Evolutionary conservation across 331 rosid genomes (phyloP).

Genomic region (Pyracantha coccinea): DNA sequence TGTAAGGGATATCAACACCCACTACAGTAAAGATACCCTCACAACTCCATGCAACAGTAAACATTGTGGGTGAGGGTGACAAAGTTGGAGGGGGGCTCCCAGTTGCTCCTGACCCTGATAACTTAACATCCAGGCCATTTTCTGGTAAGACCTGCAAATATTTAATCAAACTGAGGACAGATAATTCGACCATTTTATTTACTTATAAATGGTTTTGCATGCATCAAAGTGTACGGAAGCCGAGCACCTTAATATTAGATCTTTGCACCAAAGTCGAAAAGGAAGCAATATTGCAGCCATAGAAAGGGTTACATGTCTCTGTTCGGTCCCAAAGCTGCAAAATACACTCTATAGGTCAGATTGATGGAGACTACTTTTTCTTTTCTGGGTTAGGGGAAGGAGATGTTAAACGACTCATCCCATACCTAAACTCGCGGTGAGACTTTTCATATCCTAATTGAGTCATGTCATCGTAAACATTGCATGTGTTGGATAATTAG

Average conservation of each 20-base stretch:
- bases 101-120: constrained; percentile 67
- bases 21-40: constrained; percentile 15
- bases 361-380: neutral
- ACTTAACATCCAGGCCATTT: constrained; percentile 50
- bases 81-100: constrained; percentile 83
- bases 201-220: constrained; percentile 3
- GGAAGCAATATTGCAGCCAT: constrained; percentile 74
- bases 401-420: neutral
- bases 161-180: constrained; percentile 19
- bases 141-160: constrained; percentile 52
- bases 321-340: constrained; percentile 66
- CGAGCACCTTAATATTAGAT: constrained; percentile 53
- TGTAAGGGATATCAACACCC: constrained; percentile 7
- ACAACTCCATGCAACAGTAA: constrained; percentile 91
- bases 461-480: constrained; percentile 89
- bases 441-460: constrained; percentile 70
- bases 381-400: neutral
- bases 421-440: constrained; percentile 59
- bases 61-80: constrained; percentile 85
- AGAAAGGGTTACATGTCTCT: constrained; percentile 59
- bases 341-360: constrained; percentile 5
- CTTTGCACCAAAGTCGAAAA: constrained; percentile 68
- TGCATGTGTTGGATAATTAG: too few relatives aligned
- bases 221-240: constrained; percentile 16
- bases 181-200: neutral